phyloP scores from a whole-genome alignment of 2,329 filamentous ascomycete species.

The Aspergillus persii region DNA sequence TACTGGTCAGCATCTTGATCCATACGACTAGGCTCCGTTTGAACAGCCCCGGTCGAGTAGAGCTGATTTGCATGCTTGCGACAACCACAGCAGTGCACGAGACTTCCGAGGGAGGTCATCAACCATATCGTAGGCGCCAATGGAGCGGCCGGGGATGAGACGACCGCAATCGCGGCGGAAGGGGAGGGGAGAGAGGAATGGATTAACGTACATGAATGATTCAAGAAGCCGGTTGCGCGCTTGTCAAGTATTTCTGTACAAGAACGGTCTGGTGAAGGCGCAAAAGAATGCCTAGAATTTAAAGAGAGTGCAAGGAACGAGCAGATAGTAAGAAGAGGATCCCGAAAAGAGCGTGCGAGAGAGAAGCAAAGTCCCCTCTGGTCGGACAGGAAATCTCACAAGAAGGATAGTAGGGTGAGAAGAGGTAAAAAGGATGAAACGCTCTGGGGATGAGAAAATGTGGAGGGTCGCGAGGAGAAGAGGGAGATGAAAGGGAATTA shows the following conservation, averaged over 20 bases:
- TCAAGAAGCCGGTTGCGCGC: slow-evolving; percentile 28
- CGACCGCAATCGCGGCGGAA: background rate
- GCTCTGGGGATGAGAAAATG: slow-evolving; percentile 20
- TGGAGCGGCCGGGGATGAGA: background rate
- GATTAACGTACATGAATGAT: slow-evolving; percentile 28
- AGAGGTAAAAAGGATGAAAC: slow-evolving; percentile 19
- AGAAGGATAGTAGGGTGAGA: slow-evolving; percentile 20
- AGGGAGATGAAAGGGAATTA: slow-evolving; percentile 23
- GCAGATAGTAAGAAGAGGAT: slow-evolving; percentile 22
- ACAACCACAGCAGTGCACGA: background rate
- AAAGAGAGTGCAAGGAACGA: background rate
- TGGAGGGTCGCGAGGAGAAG: slow-evolving; percentile 21
- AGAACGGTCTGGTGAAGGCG: slow-evolving; percentile 7
- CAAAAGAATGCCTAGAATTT: background rate
- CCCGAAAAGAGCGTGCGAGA: slow-evolving; percentile 43
- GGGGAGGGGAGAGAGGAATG: background rate
- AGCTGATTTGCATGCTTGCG: background rate
- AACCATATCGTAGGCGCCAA: background rate
- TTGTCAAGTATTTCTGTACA: slow-evolving; percentile 25
- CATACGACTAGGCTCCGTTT: background rate
- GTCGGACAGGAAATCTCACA: slow-evolving; percentile 40
- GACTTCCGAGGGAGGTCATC: background rate
- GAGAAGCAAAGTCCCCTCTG: slow-evolving; percentile 37
- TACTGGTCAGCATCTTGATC: background rate
- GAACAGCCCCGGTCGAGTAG: background rate